A percentile compares a stretch with the other conserved stretches of the same genome.
Conservation (phyloP, 2,329 filamentous ascomycete genomes). For the Myotisia sp. region DNA sequence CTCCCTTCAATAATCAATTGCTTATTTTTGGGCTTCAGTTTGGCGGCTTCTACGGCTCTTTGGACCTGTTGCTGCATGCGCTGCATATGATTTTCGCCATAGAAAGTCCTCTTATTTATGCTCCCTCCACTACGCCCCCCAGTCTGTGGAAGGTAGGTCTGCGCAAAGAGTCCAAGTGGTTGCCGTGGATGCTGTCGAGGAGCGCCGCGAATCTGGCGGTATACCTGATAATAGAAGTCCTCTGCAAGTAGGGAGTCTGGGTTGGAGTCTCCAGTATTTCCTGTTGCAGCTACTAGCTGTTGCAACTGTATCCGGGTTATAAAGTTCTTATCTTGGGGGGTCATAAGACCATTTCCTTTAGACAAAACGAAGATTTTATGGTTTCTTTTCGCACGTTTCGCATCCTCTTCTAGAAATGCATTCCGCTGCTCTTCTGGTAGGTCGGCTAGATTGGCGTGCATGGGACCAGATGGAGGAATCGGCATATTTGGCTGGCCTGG, state of each 20-base stretch:
- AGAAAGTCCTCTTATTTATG: constrained; percentile 56
- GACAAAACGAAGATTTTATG: constrained; percentile 93
- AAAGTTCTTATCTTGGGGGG: constrained; percentile 97
- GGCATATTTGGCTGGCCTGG: constrained; percentile 25
- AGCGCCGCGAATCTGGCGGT: constrained; percentile 81
- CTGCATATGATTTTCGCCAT: constrained; percentile 92
- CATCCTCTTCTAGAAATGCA: constrained; percentile 76
- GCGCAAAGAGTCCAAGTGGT: constrained; percentile 87
- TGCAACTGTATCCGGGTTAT: constrained; percentile 96
- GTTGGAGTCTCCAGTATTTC: constrained; percentile 66
- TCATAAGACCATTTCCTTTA: constrained; percentile 95
- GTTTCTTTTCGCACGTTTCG: constrained; percentile 88
- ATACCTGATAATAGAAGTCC: constrained; percentile 98
- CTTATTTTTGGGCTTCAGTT: constrained; percentile 94
- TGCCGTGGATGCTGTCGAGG: constrained; percentile 84
- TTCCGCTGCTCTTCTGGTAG: constrained; percentile 74
- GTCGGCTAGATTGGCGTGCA: constrained; percentile 59
- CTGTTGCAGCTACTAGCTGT: constrained; percentile 83
- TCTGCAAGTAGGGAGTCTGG: constrained; percentile 71
- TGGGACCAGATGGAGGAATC: constrained; percentile 48
- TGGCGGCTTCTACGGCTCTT: constrained; percentile 89
- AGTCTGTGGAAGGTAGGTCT: constrained; percentile 94
- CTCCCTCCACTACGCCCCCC: constrained; percentile 61
- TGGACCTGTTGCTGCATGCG: constrained; percentile 99
- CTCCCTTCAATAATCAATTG: constrained; percentile 93